A percentile compares a stretch with the other conserved stretches of the same genome.
These are phyloP conservation scores for Cyberlindnera meyerae DNA, from an alignment of 805 yeast species.

Conservation along the genomic window DNA sequence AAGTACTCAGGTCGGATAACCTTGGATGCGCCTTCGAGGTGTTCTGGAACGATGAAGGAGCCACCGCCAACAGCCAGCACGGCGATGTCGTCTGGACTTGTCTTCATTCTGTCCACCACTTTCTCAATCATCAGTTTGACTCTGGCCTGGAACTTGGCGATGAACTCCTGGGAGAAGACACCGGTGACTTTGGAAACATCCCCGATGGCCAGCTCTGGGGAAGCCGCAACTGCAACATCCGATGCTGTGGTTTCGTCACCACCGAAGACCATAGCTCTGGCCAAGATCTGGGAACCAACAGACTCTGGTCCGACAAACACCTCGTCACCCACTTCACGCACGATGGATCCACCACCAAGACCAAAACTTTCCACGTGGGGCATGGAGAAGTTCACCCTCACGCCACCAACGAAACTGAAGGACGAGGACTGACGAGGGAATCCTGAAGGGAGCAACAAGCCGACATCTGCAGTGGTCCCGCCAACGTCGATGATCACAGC, in stretches of 20 bases:
- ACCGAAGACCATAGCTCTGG: constrained; percentile 36
- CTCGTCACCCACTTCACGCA: constrained; percentile 25
- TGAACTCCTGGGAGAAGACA: constrained; percentile 1
- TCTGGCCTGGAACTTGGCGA: constrained; percentile 12
- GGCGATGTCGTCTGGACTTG: constrained; percentile 38
- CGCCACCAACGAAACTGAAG: constrained; percentile 41
- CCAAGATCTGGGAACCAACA: constrained; percentile 34
- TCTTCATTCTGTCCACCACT: constrained; percentile 41
- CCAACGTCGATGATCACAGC: constrained; percentile 45
- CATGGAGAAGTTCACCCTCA: constrained; percentile 45
- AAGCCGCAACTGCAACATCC: constrained; percentile 30
- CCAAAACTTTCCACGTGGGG: constrained; percentile 47
- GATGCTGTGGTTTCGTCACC: constrained; percentile 39
- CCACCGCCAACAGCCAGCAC: constrained; percentile 48
- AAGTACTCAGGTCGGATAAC: constrained; percentile 38
- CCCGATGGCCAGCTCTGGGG: constrained; percentile 4
- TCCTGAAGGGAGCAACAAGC: constrained; percentile 32
- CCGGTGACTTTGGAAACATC: neutral
- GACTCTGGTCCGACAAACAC: constrained; percentile 44
- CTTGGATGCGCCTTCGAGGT: constrained; percentile 36
- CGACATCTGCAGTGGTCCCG: constrained; percentile 50
- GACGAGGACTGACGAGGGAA: constrained; percentile 35
- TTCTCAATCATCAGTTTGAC: constrained; percentile 29
- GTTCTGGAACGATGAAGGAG: constrained; percentile 39
- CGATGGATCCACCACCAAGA: constrained; percentile 46